A percentile compares a stretch with the other conserved stretches of the same genome.
phyloP scores from a whole-genome alignment of 192 early-diverging fungal species.

The Backusella sp. region DNA sequence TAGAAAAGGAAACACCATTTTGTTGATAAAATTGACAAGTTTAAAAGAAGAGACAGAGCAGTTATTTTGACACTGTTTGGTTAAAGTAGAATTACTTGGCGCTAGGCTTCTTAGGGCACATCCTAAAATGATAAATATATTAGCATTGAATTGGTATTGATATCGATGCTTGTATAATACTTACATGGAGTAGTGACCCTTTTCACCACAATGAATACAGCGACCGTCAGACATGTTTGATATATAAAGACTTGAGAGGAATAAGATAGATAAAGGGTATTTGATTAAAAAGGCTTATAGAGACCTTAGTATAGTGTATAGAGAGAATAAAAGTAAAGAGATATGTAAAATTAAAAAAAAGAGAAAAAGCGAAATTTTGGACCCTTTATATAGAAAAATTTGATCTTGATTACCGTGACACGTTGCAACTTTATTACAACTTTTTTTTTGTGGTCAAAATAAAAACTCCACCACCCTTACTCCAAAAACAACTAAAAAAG shows the following conservation, averaged over 20 bases:
- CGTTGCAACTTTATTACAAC: background rate
- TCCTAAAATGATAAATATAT: constrained; percentile 18
- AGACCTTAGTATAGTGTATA: constrained; percentile 5
- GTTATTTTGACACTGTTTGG: background rate
- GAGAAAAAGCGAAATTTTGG: background rate
- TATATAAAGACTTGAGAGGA: constrained; percentile 4
- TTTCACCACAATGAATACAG: constrained; percentile 30
- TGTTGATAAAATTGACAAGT: background rate
- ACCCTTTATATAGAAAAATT: background rate
- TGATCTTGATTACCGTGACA: background rate
- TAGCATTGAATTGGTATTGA: background rate
- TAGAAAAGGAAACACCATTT: background rate
- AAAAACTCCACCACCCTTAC: background rate
- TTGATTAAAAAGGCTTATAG: background rate
- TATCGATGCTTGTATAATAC: background rate
- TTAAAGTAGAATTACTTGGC: background rate
- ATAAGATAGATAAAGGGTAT: constrained; percentile 1
- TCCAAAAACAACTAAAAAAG: constrained; percentile 1
- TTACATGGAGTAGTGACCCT: constrained; percentile 33
- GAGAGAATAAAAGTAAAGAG: background rate
- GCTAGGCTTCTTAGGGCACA: constrained; percentile 31
- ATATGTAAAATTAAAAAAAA: background rate
- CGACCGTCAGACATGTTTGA: constrained; percentile 28
- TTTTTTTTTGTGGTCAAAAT: constrained; percentile 1
- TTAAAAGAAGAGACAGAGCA: background rate